Evolutionary conservation across 2,329 filamentous ascomycete genomes (phyloP), one percentile per base, ranked within the genome.

Genomic region (Alternaria rosae): DNA sequence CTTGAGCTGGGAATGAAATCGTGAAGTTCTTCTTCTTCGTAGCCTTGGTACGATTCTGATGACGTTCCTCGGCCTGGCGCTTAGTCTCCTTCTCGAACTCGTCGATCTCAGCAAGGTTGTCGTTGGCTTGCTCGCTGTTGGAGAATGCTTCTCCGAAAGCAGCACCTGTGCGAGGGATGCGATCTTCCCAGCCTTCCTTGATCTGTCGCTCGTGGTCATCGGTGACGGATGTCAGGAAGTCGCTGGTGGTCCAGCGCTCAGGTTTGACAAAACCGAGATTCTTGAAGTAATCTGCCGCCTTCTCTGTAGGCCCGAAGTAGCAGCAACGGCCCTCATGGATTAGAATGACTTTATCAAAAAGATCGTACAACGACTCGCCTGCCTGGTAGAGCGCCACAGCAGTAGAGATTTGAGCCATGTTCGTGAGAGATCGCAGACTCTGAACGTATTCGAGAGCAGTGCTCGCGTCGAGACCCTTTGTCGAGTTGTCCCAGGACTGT

Each of bases 381-480:
- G 91, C 90, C 72, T 93, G 91, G 64, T 92, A 92, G 9, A 93
- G 86, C 10, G 91, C 89, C 4, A 93, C 88, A 1, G 86, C 82
- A 1, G 88, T 88, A 0, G 90, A 86, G 1, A 86, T 86, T 13
- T 85, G 81, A 1, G 86, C 84, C 67, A 92, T 85, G 65, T 92
- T 88, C 0, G 90, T 89, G 0, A 89, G 82, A 17, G 88, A 83
- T 15, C 90, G 83, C 26, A 94, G 79, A 13, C 88, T 86, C 67
- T 90, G 85, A 6, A 91, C 89, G 63, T 93, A 94, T 70, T 92
- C 89, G 41, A 92, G 79, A 0, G 91, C 91, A 0, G 89, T 93
- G 8, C 88, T 88, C 0, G 89, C 88, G 76, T 94, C 92, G 1
- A 94, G 83, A 11, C 92, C 92, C 54, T 87, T 84, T 0, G 91